A percentile compares a stretch with the other conserved stretches of the same genome.
These are phyloP conservation scores for Tulasnella sp. DNA, from an alignment of 768 basidiomycete genomes.

Conservation along the genomic window DNA sequence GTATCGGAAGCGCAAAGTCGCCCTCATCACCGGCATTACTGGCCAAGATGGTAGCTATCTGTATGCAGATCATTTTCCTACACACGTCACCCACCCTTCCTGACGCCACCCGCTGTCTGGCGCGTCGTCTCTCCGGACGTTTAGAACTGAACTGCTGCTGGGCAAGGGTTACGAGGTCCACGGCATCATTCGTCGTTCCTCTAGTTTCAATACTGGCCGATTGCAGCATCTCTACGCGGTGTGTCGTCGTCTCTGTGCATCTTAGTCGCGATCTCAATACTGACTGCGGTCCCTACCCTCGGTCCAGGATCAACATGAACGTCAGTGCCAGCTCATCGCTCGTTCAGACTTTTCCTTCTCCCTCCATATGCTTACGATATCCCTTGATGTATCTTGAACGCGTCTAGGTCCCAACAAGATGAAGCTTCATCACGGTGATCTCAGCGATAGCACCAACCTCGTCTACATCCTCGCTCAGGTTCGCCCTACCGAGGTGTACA, in stretches of 20 bases:
- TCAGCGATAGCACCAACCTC: conserved; percentile 94
- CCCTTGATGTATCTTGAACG: neutral
- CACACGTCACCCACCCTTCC: neutral
- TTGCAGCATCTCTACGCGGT: conserved; percentile 82
- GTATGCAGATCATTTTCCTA: conserved; percentile 44
- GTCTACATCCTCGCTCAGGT: conserved; percentile 95
- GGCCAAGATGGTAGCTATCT: conserved; percentile 96
- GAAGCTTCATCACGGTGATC: conserved; percentile 86
- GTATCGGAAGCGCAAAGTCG: conserved; percentile 87
- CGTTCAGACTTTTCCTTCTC: neutral
- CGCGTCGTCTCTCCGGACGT: conserved; percentile 9
- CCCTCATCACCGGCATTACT: conserved; percentile 90
- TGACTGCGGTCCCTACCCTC: conserved; percentile 5
- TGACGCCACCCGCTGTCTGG: neutral
- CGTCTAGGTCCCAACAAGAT: conserved; percentile 64
- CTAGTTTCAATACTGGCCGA: conserved; percentile 96
- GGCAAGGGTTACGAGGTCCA: conserved; percentile 90
- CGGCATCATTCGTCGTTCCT: conserved; percentile 94
- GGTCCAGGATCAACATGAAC: conserved; percentile 75
- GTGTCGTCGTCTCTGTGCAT: neutral
- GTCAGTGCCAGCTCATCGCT: conserved; percentile 48
- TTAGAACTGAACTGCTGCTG: conserved; percentile 76
- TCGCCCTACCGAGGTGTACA: conserved; percentile 94
- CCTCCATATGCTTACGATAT: neutral
- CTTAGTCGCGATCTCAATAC: neutral